Evolutionary conservation across 129 eudicot species (phyloP), one percentile per base, ranked within the genome.

Genomic region (Flaveria bidentis): DNA sequence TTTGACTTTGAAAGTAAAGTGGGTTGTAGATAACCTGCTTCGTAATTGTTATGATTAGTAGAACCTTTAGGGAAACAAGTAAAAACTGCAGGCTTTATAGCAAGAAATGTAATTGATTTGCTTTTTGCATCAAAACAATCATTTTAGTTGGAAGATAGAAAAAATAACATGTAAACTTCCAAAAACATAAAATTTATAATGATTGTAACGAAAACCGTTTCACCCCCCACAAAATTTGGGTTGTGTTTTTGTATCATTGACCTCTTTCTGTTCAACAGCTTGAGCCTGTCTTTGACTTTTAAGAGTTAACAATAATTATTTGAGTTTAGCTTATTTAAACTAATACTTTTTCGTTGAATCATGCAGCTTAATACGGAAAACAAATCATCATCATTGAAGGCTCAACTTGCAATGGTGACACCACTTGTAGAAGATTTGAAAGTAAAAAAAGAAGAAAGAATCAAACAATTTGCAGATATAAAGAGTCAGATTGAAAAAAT

Each of bases 401-500:
- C 88, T 46, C 96, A 92, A 78, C 88, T 92, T 63, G 83, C 89
- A 72, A 67, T 82, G 60, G 89, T 92, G 52, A 81, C 90, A 66
- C 90, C 96, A 22, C 46, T 87, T 71, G 89, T 89, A 22, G 96
- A 92, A 55, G 93, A 87, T 74, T 82, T 92, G 69, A 89, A 83
- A 84, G 76, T 45, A 52, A 84, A 89, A 74, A 89, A 84, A 81
- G 93, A 86, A 57, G 93, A 87, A 75, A 84, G 93, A 61, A 46
- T 80, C 63, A 92, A 89, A 85, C 92, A 89, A 71, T 89, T 89
- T 82, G 82, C 86, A 7, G 97, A 89, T 14, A 74, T 92, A 51
- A 89, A 87, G 79, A 69, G 81, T 53, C 96, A 92, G 79, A 87
- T 92, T 17, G 96, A 86, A 69, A 87, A 89, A 80, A 84, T 89